Percentiles rank a stretch among this genome's conserved stretches.
These are phyloP conservation scores for Talaromyces borbonicus DNA, from an alignment of 495 filamentous ascomycete genomes.

Conservation along the genomic window DNA sequence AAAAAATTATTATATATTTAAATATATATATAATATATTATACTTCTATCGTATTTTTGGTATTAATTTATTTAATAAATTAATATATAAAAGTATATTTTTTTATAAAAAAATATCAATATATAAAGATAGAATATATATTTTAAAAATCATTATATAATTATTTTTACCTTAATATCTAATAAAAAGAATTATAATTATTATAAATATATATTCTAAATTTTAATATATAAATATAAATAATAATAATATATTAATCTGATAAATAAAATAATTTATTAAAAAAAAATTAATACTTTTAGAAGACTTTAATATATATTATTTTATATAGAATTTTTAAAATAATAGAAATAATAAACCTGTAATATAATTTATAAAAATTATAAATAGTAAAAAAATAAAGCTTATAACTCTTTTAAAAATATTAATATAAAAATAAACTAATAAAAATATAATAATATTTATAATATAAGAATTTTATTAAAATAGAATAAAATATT, in stretches of 20 bases:
- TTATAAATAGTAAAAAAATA: no score
- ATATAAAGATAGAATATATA: not conserved
- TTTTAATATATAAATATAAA: conserved; percentile 5
- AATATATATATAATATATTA: conserved; percentile 7
- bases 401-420: no score
- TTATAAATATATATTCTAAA: conserved; percentile 4
- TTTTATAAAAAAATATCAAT: not conserved
- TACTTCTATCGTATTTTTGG: conserved; percentile 1
- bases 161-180: not conserved
- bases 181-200: conserved; percentile 7
- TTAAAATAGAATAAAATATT: no score
- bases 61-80: not conserved
- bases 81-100: not conserved
- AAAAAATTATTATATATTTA: conserved; percentile 4
- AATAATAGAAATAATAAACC: no score
- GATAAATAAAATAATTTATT: conserved; percentile 7
- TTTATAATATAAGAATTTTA: no score
- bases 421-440: no score
- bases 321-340: no score
- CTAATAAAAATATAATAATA: no score
- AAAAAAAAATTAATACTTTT: not conserved
- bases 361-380: no score
- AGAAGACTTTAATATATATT: no score
- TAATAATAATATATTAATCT: conserved; percentile 10
- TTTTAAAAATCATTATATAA: conserved; percentile 9